Base-by-base conservation (phyloP, 768 basidiomycete genomes). In the Suillus cothurnatus region DNA sequence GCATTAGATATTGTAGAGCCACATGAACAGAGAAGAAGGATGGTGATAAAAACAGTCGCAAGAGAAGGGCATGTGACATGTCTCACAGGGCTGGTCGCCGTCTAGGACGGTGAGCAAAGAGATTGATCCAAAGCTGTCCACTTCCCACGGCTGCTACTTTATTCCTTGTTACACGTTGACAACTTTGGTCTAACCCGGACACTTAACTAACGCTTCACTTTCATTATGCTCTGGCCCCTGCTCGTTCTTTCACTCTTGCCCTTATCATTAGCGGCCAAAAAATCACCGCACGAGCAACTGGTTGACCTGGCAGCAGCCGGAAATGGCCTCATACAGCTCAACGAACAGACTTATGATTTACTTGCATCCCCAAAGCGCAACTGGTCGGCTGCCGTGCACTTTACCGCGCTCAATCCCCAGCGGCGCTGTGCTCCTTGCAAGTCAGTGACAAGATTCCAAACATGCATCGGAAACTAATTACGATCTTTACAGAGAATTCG, bases 1-100 rank as follows among this genome's bases (percentile, higher is more conserved):
- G 69, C 68, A 86, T 85, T 64, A 95, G 86, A 73, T 98, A 98
- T 71, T 90, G 87, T 68, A 98, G 88, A 36, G 95, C 95, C 70
- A 96, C 91, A 81, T 96, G 92, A 63, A 97, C 92, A 14, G 92
- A 92, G 81, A 97, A 98, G 82, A 93, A 98, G 41, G 89, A 88
- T 5, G 93, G 91, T 23, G 93, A 94, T 64, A 96, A 89, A 76
- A 97, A 97, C 58, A 98, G 88, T 36, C 95, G 90, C 62, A 98
- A 86, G 61, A 96, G 89, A 66, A 95, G 83, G 55, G 88, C 92
- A 91, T 95, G 92, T 70, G 90, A 92, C 76, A 84, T 80, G 81
- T 67, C 50, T 55, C 21, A 41, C n/a, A n/a, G 55, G 57, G 62
- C 55, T 61, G 36, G 64, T 64, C 64, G 49, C 67, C 61, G 66